Evolutionary conservation across 108 stramenopile species (phyloP), one percentile per base, ranked within the genome.

Genomic region (Asterionellopsis glacialis): DNA sequence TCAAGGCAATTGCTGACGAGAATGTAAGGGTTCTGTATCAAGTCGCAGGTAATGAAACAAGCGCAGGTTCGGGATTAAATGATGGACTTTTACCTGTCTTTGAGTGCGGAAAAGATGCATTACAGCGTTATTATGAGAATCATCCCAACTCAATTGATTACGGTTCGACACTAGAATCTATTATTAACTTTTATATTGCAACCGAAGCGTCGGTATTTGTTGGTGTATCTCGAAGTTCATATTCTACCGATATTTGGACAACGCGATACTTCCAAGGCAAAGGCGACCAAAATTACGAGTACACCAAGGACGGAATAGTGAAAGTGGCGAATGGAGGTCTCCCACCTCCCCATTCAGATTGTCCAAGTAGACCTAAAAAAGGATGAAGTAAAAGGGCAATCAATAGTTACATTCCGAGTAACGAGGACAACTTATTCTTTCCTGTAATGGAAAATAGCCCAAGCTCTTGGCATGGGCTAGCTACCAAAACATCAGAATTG

Each of bases 131-230:
- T 51, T 67, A 61, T 77, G 62, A 38, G 25, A 41, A 38, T 39
- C 18, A 58, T 57, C 51, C 66, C 55, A 51, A 56, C 48, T 19
- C 41, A 61, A 15, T 66, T 11, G 49, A 75, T 51, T 54, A 67
- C 49, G 69, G 75, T 33, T 69, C 63, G 19, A 48, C 87, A 23
- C 70, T 87, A 9, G 72, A 81, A 18, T 81, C 84, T 10, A 58
- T 88, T 5, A 52, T 88, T 28, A 80, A 91, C 61, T 91, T 85
- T 57, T 74, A 85, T 59, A 68, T 83, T 40, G 82, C 83, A 1
- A 64, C 77, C 9, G 45, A 64, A 16, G 77, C 86, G 7, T 65
- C 65, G 5, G 51, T 68, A 12, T 91, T 88, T 55, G 68, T 91
- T 40, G 90, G 90, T 7, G 84, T 86, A 11, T 55, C 59, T 9